Conservation (phyloP, 495 filamentous ascomycete genomes). For the Entonaema liquescens region DNA sequence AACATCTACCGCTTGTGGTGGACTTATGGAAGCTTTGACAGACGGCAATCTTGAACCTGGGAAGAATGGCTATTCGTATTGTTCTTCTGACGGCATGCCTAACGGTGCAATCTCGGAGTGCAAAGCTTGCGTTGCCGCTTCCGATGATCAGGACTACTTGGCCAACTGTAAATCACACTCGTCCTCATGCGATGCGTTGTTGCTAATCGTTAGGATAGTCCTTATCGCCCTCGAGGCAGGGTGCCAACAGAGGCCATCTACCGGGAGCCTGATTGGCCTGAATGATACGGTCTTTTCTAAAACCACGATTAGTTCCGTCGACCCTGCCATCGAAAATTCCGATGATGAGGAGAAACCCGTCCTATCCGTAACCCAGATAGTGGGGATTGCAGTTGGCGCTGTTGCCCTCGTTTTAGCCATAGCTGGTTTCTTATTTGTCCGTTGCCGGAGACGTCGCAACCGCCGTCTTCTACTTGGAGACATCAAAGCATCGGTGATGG, state of each 20-base stretch:
- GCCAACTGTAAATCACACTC: constrained; percentile 49
- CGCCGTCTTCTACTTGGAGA: constrained; percentile 44
- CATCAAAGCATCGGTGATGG: constrained; percentile 29
- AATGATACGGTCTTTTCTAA: constrained; percentile 59
- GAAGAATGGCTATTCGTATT: constrained; percentile 52
- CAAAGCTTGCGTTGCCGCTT: constrained; percentile 50
- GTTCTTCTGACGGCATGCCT: constrained; percentile 44
- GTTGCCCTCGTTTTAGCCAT: constrained; percentile 46
- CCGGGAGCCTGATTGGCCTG: constrained; percentile 53
- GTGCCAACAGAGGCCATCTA: constrained; percentile 56
- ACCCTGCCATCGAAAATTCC: constrained; percentile 39
- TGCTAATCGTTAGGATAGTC: constrained; percentile 45
- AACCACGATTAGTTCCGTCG: constrained; percentile 52
- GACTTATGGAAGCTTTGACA: constrained; percentile 44
- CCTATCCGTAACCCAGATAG: constrained; percentile 47
- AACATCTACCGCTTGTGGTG: constrained; percentile 53
- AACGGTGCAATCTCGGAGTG: constrained; percentile 45
- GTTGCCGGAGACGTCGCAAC: constrained; percentile 51
- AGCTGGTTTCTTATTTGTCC: constrained; percentile 48
- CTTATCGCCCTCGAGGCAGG: constrained; percentile 58
- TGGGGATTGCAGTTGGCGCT: constrained; percentile 48
- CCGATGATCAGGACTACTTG: constrained; percentile 48
- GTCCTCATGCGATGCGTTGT: neutral
- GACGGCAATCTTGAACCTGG: constrained; percentile 46
- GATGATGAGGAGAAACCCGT: constrained; percentile 19